Conservation (phyloP, 192 early-diverging fungal species). For the Geosiphon pyriformis region DNA sequence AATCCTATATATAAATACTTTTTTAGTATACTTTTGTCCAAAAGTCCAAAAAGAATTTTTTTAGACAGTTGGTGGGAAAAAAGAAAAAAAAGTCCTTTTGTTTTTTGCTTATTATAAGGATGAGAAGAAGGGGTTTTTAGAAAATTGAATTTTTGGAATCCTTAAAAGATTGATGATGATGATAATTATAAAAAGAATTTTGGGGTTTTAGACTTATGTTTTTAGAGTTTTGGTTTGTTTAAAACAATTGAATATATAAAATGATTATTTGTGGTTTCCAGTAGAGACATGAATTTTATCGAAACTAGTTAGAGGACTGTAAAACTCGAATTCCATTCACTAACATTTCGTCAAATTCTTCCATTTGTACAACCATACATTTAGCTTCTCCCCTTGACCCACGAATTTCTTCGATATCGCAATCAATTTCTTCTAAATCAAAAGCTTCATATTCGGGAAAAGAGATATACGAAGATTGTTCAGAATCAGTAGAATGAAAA, state of each 20-base stretch:
- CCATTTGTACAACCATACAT: slow-evolving; percentile 3
- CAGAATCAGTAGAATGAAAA: not conserved
- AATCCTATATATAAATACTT: too few relatives aligned
- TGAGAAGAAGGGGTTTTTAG: not conserved
- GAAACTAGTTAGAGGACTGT: not conserved
- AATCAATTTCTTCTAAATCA: too few relatives aligned
- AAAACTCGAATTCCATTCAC: slow-evolving; percentile 1
- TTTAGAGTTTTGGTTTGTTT: not conserved
- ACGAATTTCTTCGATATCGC: not conserved
- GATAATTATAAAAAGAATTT: too few relatives aligned
- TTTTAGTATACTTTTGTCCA: too few relatives aligned
- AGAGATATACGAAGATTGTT: not conserved
- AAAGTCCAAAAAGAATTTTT: too few relatives aligned
- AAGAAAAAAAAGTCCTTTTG: too few relatives aligned
- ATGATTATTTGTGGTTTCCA: too few relatives aligned
- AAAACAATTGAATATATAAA: not conserved
- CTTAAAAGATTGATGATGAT: too few relatives aligned
- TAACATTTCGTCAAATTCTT: slow-evolving; percentile 11
- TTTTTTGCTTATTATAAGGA: not conserved
- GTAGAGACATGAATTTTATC: too few relatives aligned
- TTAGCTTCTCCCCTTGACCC: not conserved
- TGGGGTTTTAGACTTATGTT: not conserved
- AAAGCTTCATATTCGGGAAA: slow-evolving; percentile 5
- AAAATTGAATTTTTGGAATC: not conserved
- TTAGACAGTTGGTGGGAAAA: too few relatives aligned